Evolutionary conservation across 345 rosid genomes (phyloP), one percentile per base, ranked within the genome.

Genomic region (Fremontodendron californicum): DNA sequence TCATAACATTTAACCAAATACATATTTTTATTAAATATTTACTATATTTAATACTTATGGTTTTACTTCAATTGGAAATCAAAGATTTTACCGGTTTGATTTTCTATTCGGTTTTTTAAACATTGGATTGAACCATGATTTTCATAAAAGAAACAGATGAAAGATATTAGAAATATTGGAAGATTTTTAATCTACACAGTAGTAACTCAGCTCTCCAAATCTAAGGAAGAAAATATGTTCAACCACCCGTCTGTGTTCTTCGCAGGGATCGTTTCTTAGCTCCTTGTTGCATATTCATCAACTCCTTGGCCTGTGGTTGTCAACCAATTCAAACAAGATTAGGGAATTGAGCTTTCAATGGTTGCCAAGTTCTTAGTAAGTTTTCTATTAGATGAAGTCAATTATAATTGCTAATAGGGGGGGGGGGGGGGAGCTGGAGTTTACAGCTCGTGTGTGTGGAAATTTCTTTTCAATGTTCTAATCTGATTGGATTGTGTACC

Each of bases 171-270:
- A 23, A 64, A 66, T 60, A 74, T 21, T 69, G 48, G 64, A 74
- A 65, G 16, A 64, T 29, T 11, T 3, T 39, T 77, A 49, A 77
- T 73, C 75, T 73, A 79, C 81, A 55, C 7, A 61, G 75, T 61
- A 42, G 51, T 27, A 58, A 51, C 66, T 70, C 46, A 35, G 49
- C 69, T 52, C 51, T 70, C 71, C 77, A 60, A 15, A 72, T 80
- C 81, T 77, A 80, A n/a, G n/a, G n/a, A n/a, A n/a, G n/a, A n/a
- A n/a, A n/a, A n/a, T n/a, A n/a, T n/a, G n/a, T 80, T 82, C 65
- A 80, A 70, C 77, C 61, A 79, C 95, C 92, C 1, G 98, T 91
- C 82, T 90, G 90, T 23, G 98, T 90, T 84, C 97, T 83, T 83
- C 94, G 85, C 85, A 93, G 80, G 82, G 91, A 81, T 76, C 70